Base-by-base conservation (phyloP, 345 rosid genomes). In the Linum tenue region DNA sequence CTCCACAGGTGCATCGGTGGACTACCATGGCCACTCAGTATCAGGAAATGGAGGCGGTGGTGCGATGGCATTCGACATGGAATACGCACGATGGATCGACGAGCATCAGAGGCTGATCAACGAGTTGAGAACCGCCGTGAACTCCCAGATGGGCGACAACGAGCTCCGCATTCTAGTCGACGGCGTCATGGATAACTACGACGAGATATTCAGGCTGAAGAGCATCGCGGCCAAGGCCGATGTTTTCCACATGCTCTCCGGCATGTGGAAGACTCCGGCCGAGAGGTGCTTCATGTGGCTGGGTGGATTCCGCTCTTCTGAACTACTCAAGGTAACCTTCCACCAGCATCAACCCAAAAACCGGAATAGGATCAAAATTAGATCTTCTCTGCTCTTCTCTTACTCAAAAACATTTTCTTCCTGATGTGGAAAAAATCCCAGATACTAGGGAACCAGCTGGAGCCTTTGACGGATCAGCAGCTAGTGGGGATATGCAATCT, bases 251-350 rank as follows among this genome's bases (percentile, higher is more conserved):
- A 22, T 22, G 31, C 31, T 22, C 31, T 92, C 99, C 36, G 97
- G 99, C 69, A 81, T 88, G 92, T 92, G 99, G 99, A 84, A 85
- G 79, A 85, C 96, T 1, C 99, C 96, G 8, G 91, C 92, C 0
- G 99, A 92, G 81, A 83, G 97, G 67, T 85, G 87, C 62, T 92
- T 92, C 84, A 84, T 92, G 92, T 90, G 99, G 99, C 70, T 92
- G 74, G 99, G 99, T 55, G 99, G 99, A 17, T 90, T 86, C 53
- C 85, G 96, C 50, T 88, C 99, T 7, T 92, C 99, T 22, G 97
- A 92, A 72, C 64, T 92, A 66, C 91, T 90, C 67, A 92, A 88
- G 91, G 98, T 90, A 68, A 60, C 53, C 44, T 41, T 22, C 31
- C 31, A 22, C 31, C 31, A 22, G 31, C 1, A 22, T 22, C 31